Evolutionary conservation across 768 basidiomycete species (phyloP).

Genomic region (Lactifluus echinatus): DNA sequence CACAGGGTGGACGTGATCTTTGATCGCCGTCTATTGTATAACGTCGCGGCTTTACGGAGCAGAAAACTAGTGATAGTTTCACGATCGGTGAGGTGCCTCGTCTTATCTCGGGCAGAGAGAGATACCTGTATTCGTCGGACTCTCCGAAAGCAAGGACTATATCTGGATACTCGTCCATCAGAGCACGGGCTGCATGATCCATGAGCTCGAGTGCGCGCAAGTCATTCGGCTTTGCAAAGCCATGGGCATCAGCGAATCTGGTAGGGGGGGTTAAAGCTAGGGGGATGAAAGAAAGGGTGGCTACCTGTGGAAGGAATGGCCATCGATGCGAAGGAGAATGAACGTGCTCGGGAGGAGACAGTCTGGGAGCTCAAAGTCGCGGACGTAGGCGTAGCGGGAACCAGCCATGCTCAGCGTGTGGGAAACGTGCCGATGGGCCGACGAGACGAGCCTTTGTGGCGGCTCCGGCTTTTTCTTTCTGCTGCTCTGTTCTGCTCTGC

Average conservation of each 20-base stretch:
- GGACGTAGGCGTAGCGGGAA: conserved; percentile 88
- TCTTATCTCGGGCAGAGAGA: not conserved
- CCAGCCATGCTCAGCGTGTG: conserved; percentile 78
- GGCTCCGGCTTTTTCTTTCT: no score
- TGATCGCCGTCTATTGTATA: conserved; percentile 81
- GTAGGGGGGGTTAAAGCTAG: not conserved
- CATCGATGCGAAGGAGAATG: conserved; percentile 82
- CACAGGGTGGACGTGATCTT: conserved; percentile 82
- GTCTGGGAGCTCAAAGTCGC: conserved; percentile 84
- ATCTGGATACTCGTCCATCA: conserved; percentile 80
- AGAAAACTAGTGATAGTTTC: conserved; percentile 77
- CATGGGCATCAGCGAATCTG: conserved; percentile 81
- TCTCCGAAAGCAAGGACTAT: conserved; percentile 88
- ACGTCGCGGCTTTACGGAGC: conserved; percentile 57
- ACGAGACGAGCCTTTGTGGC: no score
- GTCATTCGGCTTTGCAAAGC: conserved; percentile 89
- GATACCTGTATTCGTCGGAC: conserved; percentile 92
- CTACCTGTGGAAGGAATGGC: conserved; percentile 89
- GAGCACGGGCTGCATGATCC: conserved; percentile 77
- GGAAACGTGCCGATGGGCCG: conserved; percentile 4
- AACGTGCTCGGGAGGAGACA: conserved; percentile 75
- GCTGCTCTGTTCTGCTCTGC: no score
- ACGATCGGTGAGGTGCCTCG: not conserved
- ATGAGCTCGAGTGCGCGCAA: conserved; percentile 77
- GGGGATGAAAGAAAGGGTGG: conserved; percentile 8